Evolutionary conservation across 2,329 filamentous ascomycete genomes (phyloP).

Genomic region (Sphaerulina musiva): DNA sequence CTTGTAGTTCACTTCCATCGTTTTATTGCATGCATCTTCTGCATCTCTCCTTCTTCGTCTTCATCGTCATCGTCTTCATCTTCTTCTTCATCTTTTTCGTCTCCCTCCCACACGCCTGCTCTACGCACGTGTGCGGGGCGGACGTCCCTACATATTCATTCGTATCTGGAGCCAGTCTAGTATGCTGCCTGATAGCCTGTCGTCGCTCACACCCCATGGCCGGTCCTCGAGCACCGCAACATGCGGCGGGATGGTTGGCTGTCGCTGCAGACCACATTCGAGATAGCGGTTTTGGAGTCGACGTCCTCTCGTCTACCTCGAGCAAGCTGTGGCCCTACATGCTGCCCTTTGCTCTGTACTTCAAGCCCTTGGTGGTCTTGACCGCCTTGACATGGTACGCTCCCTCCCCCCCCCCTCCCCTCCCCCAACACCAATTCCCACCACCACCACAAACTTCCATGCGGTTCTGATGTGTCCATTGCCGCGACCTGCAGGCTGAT

Average conservation of each 20-base stretch:
- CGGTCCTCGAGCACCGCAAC: constrained; percentile 4
- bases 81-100: too few species aligned
- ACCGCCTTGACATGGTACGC: constrained; percentile 21
- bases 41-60: too few species aligned
- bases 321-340: neutral
- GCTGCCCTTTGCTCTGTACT: constrained; percentile 18
- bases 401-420: neutral
- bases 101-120: too few species aligned
- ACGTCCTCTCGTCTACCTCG: neutral
- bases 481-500: constrained; percentile 45
- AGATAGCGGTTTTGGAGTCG: neutral
- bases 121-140: too few species aligned
- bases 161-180: too few species aligned
- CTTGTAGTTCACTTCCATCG: too few species aligned
- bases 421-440: too few species aligned
- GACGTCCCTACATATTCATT: too few species aligned
- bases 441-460: neutral
- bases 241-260: constrained; percentile 4
- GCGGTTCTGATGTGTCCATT: neutral
- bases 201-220: neutral
- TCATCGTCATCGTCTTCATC: too few species aligned
- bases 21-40: too few species aligned
- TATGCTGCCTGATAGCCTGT: neutral
- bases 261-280: constrained; percentile 5
- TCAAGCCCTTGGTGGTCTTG: constrained; percentile 22